These are phyloP conservation scores for Myriosclerotinia scirpicola DNA, from an alignment of 2,329 filamentous ascomycete genomes.

Conservation along the genomic window DNA sequence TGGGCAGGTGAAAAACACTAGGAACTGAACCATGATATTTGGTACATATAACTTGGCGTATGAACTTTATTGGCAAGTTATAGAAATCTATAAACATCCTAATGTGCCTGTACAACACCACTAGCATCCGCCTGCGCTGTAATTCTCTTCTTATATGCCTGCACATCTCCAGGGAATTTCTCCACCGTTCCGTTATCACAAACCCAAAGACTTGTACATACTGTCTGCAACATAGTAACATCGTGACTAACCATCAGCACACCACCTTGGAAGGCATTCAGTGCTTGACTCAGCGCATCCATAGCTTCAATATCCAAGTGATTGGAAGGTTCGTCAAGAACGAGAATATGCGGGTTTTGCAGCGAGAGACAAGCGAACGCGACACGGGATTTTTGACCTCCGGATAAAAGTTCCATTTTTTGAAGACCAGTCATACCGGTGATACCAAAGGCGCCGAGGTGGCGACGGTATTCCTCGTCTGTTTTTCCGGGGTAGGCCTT, in stretches of 20 bases:
- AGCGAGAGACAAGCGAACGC: slow-evolving; percentile 96
- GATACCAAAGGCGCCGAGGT: slow-evolving; percentile 84
- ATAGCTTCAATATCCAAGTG: slow-evolving; percentile 97
- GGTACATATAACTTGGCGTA: neutral
- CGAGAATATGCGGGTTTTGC: slow-evolving; percentile 92
- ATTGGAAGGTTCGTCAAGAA: slow-evolving; percentile 97
- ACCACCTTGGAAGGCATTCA: slow-evolving; percentile 86
- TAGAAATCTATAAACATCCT: slow-evolving; percentile 12
- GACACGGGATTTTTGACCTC: slow-evolving; percentile 97
- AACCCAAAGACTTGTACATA: slow-evolving; percentile 94
- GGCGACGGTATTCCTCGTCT: slow-evolving; percentile 94
- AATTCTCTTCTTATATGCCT: slow-evolving; percentile 97
- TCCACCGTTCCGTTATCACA: slow-evolving; percentile 92
- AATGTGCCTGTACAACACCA: slow-evolving; percentile 61
- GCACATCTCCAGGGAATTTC: slow-evolving; percentile 93
- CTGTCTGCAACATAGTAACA: slow-evolving; percentile 96
- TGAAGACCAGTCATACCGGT: slow-evolving; percentile 96
- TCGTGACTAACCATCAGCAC: slow-evolving; percentile 99
- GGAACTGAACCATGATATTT: neutral
- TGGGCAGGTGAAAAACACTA: neutral
- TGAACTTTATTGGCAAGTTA: neutral
- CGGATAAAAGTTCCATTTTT: slow-evolving; percentile 90
- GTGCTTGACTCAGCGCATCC: slow-evolving; percentile 85
- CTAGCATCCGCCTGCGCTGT: slow-evolving; percentile 82
- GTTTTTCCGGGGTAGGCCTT: slow-evolving; percentile 85